These are phyloP conservation scores for Azolla pinnata DNA, from an alignment of 75 land plant species.

Conservation along the genomic window DNA sequence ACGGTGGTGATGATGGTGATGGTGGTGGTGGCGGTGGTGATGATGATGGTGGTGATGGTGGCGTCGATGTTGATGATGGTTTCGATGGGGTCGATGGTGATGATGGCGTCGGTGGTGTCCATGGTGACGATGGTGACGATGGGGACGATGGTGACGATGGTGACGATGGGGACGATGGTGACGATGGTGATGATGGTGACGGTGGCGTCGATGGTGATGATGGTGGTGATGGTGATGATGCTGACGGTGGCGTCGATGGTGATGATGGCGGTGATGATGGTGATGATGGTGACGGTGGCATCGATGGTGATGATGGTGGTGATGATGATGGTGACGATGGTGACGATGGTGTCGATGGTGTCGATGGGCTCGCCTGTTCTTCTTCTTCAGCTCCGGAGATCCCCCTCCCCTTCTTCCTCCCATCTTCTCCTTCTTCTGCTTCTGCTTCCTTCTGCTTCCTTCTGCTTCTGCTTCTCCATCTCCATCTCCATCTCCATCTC, in stretches of 20 bases:
- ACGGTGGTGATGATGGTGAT: background rate
- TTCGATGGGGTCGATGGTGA: background rate
- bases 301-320: background rate
- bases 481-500: background rate
- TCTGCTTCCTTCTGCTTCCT: background rate
- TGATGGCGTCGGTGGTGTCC: background rate
- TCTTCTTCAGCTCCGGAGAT: background rate
- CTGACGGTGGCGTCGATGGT: background rate
- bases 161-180: background rate
- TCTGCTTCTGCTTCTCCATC: background rate
- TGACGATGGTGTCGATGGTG: background rate
- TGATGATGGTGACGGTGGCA: background rate
- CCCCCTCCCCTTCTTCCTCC: background rate
- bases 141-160: background rate
- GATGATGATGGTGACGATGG: background rate
- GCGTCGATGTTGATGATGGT: background rate
- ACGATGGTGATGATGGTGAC: background rate
- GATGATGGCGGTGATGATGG: background rate
- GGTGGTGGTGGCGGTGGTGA: background rate
- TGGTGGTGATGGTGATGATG: background rate
- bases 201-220: background rate
- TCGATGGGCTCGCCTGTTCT: background rate
- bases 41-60: constrained; percentile 1
- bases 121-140: background rate
- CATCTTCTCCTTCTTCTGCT: background rate